These are phyloP conservation scores for Brassica carinata DNA, from an alignment of 345 rosid species.

Conservation along the genomic window DNA sequence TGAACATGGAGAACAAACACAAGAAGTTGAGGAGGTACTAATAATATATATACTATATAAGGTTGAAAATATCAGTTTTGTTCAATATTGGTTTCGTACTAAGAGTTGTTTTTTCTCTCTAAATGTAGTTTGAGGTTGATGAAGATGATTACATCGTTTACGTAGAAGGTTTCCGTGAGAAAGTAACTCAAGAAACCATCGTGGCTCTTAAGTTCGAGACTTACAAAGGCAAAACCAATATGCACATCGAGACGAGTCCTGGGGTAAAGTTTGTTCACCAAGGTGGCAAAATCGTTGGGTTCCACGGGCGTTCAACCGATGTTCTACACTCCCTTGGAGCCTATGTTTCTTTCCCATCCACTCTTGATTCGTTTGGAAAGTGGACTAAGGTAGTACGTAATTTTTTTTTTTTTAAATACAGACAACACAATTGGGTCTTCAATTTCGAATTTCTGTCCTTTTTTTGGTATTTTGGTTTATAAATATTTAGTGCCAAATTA, in stretches of 20 bases:
- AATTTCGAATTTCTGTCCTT: too few relatives aligned
- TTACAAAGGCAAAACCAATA: background rate
- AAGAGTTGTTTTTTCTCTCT: background rate
- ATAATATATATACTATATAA: background rate
- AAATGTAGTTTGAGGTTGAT: background rate
- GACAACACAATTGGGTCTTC: too few relatives aligned
- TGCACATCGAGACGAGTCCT: background rate
- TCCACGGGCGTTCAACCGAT: background rate
- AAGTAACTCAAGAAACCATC: background rate
- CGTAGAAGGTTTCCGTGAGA: background rate
- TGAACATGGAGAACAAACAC: background rate
- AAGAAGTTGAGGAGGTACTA: background rate
- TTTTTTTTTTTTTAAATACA: background rate
- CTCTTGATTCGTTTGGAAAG: background rate
- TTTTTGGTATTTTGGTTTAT: too few relatives aligned
- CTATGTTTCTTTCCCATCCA: background rate
- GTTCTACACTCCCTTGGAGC: constrained; percentile 1
- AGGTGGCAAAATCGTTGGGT: background rate
- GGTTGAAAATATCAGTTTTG: background rate
- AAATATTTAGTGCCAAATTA: too few relatives aligned
- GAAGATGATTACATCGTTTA: background rate
- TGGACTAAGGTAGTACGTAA: background rate
- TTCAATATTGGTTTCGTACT: background rate
- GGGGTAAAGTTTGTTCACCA: background rate
- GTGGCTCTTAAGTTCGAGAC: constrained; percentile 1